A percentile compares a stretch with the other conserved stretches of the same genome.
Evolutionary conservation across 2,329 filamentous ascomycete genomes (phyloP).

Genomic region (Ilyonectria sp.): DNA sequence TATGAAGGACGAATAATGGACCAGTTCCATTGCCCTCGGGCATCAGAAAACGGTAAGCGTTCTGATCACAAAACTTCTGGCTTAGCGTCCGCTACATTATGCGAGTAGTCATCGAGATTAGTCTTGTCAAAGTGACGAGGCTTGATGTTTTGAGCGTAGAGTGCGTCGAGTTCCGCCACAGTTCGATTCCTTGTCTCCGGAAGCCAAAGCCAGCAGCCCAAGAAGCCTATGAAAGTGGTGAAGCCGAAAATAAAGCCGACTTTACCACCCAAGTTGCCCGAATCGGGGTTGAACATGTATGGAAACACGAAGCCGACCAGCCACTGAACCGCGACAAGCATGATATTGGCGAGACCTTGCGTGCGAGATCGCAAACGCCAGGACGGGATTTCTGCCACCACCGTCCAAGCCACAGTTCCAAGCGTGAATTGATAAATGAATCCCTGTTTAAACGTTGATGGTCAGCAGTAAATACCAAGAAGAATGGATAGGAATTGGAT

Average conservation of each 20-base stretch:
- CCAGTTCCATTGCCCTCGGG: too few species aligned
- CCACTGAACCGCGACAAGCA: constrained; percentile 15
- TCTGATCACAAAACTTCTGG: neutral
- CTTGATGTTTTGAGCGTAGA: constrained; percentile 19
- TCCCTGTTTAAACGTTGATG: neutral
- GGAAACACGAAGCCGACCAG: constrained; percentile 20
- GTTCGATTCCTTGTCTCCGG: constrained; percentile 23
- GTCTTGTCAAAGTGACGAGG: constrained; percentile 22
- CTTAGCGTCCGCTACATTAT: neutral
- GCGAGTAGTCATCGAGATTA: neutral
- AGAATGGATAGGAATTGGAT: too few species aligned
- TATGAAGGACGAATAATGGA: too few species aligned
- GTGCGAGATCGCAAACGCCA: constrained; percentile 21
- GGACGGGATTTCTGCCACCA: constrained; percentile 20
- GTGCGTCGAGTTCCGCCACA: constrained; percentile 19
- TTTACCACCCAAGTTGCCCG: constrained; percentile 19
- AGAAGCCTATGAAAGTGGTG: constrained; percentile 16
- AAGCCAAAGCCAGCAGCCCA: constrained; percentile 14
- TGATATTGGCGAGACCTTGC: constrained; percentile 15
- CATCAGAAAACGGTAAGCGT: too few species aligned
- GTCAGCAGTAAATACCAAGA: neutral
- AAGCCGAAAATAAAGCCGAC: constrained; percentile 23
- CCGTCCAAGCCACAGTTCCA: constrained; percentile 20
- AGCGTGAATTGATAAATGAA: constrained; percentile 21
- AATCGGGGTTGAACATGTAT: constrained; percentile 25